phyloP scores from a whole-genome alignment of 129 eudicot genomes.

The Apium graveolens region DNA sequence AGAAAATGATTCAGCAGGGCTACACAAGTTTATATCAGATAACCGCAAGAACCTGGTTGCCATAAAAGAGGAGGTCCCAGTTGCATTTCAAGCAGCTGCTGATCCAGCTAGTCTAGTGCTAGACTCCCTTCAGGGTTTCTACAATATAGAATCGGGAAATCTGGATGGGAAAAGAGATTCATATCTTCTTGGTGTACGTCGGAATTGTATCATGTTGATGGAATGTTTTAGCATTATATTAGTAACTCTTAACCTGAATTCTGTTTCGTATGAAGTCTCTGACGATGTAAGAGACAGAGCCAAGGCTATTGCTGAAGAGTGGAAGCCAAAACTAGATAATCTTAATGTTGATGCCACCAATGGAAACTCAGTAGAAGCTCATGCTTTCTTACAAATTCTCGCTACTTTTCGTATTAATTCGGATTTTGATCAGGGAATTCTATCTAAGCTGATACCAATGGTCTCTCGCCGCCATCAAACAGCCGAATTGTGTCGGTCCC shows the following conservation, averaged over 20 bases:
- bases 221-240: conserved; percentile 71
- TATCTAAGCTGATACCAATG: conserved; percentile 78
- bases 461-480: conserved; percentile 92
- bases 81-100: conserved; percentile 60
- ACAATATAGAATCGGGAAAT: conserved; percentile 32
- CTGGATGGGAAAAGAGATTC: conserved; percentile 73
- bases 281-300: conserved; percentile 61
- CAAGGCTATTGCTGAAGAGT: conserved; percentile 76
- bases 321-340: conserved; percentile 88
- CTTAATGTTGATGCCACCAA: conserved; percentile 84
- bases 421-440: conserved; percentile 58
- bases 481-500: conserved; percentile 85
- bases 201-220: conserved; percentile 91
- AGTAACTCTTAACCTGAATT: conserved; percentile 27
- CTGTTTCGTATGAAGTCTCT: conserved; percentile 40
- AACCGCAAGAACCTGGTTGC: conserved; percentile 88
- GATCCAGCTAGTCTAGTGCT: conserved; percentile 78
- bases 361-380: conserved; percentile 99
- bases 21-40: conserved; percentile 83
- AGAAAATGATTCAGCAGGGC: conserved; percentile 68
- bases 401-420: conserved; percentile 76
- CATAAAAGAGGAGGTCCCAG: conserved; percentile 72
- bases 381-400: conserved; percentile 88
- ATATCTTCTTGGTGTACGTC: conserved; percentile 68
- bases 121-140: conserved; percentile 68